Percentiles rank a stretch among this genome's conserved stretches.
phyloP scores from a whole-genome alignment of 768 basidiomycete species.

The Clathrus columnatus region DNA sequence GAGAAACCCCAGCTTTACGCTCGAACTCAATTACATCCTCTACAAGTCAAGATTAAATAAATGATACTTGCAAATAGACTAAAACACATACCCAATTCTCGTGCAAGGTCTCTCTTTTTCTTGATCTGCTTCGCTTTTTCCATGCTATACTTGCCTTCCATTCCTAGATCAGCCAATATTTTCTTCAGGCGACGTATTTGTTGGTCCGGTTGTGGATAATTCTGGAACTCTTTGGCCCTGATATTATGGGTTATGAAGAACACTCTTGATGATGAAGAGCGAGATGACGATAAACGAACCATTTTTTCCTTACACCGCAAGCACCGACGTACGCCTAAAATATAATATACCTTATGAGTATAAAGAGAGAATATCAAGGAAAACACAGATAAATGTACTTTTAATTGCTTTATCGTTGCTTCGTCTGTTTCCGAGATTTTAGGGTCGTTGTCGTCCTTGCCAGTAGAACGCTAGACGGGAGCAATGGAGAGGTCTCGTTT shows the following conservation, averaged over 20 bases:
- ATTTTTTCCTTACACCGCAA: conserved; percentile 70
- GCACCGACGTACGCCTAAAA: conserved; percentile 56
- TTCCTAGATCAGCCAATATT: conserved; percentile 65
- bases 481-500: neutral
- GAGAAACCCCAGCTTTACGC: conserved; percentile 32
- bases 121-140: conserved; percentile 76
- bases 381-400: conserved; percentile 35
- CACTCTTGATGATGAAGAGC: neutral
- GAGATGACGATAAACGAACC: conserved; percentile 30
- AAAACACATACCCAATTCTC: conserved; percentile 59
- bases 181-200: conserved; percentile 59
- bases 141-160: conserved; percentile 67
- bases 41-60: conserved; percentile 20
- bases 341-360: neutral
- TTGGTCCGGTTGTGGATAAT: conserved; percentile 42
- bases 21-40: conserved; percentile 74
- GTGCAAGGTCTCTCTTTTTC: conserved; percentile 61
- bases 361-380: neutral
- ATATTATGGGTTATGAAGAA: too few species aligned
- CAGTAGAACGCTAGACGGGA: neutral
- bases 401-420: conserved; percentile 64
- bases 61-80: neutral
- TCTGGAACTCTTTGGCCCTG: conserved; percentile 53
- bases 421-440: conserved; percentile 46
- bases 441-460: neutral